Base-by-base conservation (phyloP, 352 stramenopile genomes). In the Pythium vanterpoolii region DNA sequence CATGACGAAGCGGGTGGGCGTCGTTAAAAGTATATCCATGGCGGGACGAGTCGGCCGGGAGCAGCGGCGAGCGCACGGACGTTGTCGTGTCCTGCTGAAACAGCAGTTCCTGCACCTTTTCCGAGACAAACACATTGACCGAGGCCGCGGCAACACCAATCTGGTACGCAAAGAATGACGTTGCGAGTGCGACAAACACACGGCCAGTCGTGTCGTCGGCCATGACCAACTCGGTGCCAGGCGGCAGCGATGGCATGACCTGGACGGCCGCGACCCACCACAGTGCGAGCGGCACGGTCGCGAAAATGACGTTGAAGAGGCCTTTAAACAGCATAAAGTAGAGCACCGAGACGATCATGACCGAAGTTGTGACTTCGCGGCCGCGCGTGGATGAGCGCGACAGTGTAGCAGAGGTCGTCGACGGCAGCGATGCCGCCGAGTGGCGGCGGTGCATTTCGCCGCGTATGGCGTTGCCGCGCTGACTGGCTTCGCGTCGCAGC, bases 241-340 rank as follows among this genome's bases (percentile, higher is more conserved):
- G 27, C 19, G 65, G 34, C 9, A 42, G 18, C 9, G 56, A 66
- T 1, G 72, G 71, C 30, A 79, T 46, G 30, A 90, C 47, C 28
- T 88, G 76, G 30, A 57, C 62, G 14, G 77, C 26, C 21, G 70
- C 69, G 31, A 87, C 39, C 9, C 61, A 16, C 77, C 78, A 90
- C 21, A 88, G 49, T 36, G 56, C 1, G 13, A 90, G 50, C 36
- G 80, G 80, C 1, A 88, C 52, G 9, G 36, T 30, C 31, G 74
- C 75, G 46, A 88, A 86, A 23, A 86, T 55, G 46, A 88, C 8
- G 60, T 86, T 75, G 46, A 90, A 67, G 14, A 86, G 31, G 60
- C 73, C 78, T 50, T 85, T 84, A 69, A 90, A 87, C 43, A 87
- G 56, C 54, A 90, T 33, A 26, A 90, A 90, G 58, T 90, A 90